phyloP scores from a whole-genome alignment of 139 green algal genomes.

The Chlorella sp. region DNA sequence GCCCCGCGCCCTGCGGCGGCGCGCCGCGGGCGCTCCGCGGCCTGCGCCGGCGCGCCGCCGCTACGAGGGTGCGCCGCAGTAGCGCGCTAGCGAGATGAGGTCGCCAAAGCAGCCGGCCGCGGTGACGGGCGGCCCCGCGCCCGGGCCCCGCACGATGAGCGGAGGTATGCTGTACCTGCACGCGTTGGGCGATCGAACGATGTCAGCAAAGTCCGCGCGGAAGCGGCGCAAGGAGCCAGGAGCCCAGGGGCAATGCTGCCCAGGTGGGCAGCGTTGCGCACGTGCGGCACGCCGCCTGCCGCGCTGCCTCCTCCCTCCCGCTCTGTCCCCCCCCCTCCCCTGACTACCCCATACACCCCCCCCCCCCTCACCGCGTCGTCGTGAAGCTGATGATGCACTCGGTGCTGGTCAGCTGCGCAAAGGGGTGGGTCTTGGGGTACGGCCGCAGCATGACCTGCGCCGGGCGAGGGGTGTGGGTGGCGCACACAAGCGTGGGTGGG shows the following conservation, averaged over 20 bases:
- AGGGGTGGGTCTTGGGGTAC: conserved; percentile 78
- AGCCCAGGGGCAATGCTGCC: background rate
- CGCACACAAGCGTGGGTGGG: too few species aligned
- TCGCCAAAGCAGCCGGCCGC: conserved; percentile 93
- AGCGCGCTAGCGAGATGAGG: conserved; percentile 74
- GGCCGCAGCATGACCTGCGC: conserved; percentile 52
- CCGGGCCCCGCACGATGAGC: conserved; percentile 85
- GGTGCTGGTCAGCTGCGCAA: conserved; percentile 80
- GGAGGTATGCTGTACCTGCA: conserved; percentile 48
- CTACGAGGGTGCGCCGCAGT: conserved; percentile 24
- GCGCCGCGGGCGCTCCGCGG: too few species aligned
- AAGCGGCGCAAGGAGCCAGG: too few species aligned
- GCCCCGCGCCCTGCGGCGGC: too few species aligned
- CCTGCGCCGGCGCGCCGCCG: background rate
- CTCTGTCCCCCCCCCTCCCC: background rate
- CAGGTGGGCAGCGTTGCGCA: background rate
- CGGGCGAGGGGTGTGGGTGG: background rate
- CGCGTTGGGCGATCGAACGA: too few species aligned
- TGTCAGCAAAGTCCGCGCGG: too few species aligned
- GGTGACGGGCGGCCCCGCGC: conserved; percentile 90
- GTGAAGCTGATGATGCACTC: conserved; percentile 95
- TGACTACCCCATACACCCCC: background rate
- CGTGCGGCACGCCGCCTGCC: background rate
- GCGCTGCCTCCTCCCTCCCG: background rate
- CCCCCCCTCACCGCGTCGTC: conserved; percentile 67